Conservation (phyloP, 345 rosid species). For the Euphorbia pulcherrima region DNA sequence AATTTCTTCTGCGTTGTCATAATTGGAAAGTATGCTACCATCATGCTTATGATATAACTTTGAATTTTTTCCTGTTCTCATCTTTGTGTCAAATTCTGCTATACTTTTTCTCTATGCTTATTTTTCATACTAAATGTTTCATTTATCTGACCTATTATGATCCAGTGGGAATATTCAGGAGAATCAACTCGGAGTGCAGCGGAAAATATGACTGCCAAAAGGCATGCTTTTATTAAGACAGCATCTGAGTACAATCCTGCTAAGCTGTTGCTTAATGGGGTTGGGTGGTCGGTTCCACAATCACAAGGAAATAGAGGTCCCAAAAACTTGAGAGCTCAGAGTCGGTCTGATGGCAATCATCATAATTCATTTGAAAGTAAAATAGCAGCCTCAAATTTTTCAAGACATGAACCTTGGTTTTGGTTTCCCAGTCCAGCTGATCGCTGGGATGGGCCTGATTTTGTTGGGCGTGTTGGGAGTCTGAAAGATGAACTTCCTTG, state of each 20-base stretch:
- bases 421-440: slow-evolving; percentile 90
- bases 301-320: slow-evolving; percentile 55
- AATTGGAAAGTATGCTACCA: slow-evolving; percentile 77
- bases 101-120: neutral
- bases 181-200: slow-evolving; percentile 55
- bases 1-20: slow-evolving; percentile 70
- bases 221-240: slow-evolving; percentile 40
- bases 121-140: slow-evolving; percentile 4
- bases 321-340: slow-evolving; percentile 54
- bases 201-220: slow-evolving; percentile 42
- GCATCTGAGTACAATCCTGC: slow-evolving; percentile 66
- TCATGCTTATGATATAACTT: slow-evolving; percentile 3
- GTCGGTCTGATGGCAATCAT: slow-evolving; percentile 31
- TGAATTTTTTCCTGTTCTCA: slow-evolving; percentile 15
- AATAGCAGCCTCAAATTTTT: slow-evolving; percentile 40
- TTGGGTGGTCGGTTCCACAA: slow-evolving; percentile 75
- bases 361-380: slow-evolving; percentile 35
- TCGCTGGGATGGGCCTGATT: slow-evolving; percentile 82
- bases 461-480: slow-evolving; percentile 64
- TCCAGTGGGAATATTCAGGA: slow-evolving; percentile 89
- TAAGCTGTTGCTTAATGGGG: slow-evolving; percentile 72
- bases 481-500: slow-evolving; percentile 80
- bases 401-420: slow-evolving; percentile 72
- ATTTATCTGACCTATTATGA: slow-evolving; percentile 35
- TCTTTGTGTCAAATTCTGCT: slow-evolving; percentile 10